Evolutionary conservation across 1,284 basidiomycete genomes (phyloP), one percentile per base, ranked within the genome.

Genomic region (Marasmius sp.): DNA sequence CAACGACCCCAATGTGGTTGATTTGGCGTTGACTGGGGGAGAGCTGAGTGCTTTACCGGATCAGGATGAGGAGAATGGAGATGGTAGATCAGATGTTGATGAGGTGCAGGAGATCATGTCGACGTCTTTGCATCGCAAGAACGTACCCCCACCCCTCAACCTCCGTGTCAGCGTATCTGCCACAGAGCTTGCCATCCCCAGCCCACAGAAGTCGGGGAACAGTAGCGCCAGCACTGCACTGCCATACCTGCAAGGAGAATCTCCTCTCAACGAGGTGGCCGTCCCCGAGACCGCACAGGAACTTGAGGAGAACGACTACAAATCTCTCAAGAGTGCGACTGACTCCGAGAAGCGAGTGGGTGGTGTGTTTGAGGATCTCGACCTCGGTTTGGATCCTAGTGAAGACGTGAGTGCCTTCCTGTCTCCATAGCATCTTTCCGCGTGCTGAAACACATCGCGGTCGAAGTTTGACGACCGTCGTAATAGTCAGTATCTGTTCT

Each of bases 291-390:
- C 65, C 16, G 60, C 63, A 6, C 69, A 71, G 36, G 71, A 73
- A 27, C 72, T 75, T 16, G 63, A 72, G 27, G 75, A 76, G 9
- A 66, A 65, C 59, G 73, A 75, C 53, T 75, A 74, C 63, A 68
- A 69, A 39, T 74, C 74, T 52, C 70, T 76, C 41, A 77, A 81
- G 58, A 85, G 79, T 66, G 81, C 81, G 16, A 70, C 75, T 22
- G 86, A 86, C 59, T 74, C 75, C 55, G 83, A 86, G 64, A 89
- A 87, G 73, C 78, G 89, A 51, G 82, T 78, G 16, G 88, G 87
- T 12, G 83, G 81, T n/a, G 78, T 91, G 59, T 92, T 85, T 69
- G 89, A 90, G 60, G 87, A 89, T 63, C 74, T 91, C 59, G 87
- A 91, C 67, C 77, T 91, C 45, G 88, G 87, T 12, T 76, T 91